A percentile compares a stretch with the other conserved stretches of the same genome.
These are phyloP conservation scores for Populus deltoides DNA, from an alignment of 345 rosid species.

Conservation along the genomic window DNA sequence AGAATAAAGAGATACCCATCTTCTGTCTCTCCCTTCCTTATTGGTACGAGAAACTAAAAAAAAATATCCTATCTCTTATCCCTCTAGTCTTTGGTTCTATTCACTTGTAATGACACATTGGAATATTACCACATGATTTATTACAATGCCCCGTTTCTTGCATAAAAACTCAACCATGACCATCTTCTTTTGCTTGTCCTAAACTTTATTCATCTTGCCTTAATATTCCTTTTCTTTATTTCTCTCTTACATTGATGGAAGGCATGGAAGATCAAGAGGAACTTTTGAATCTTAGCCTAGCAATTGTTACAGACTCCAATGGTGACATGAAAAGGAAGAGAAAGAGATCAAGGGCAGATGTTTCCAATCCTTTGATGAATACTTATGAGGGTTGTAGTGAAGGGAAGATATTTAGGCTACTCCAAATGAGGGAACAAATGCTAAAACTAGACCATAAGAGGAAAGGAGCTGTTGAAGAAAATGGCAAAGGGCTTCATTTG, in stretches of 20 bases:
- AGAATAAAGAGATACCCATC: constrained; percentile 6
- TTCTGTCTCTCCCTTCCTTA: not conserved
- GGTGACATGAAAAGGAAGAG: constrained; percentile 28
- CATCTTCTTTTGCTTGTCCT: not conserved
- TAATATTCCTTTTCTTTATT: not conserved
- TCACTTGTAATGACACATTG: constrained; percentile 31
- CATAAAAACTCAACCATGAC: constrained; percentile 22
- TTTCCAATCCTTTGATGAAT: constrained; percentile 5
- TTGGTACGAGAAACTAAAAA: not conserved
- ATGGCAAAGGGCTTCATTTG: constrained; percentile 54
- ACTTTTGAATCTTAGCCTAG: constrained; percentile 46
- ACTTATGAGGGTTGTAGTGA: constrained; percentile 32
- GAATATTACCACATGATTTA: constrained; percentile 31
- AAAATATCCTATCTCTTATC: not conserved
- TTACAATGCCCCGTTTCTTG: constrained; percentile 22
- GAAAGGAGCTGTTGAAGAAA: constrained; percentile 30
- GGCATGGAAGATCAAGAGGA: constrained; percentile 25
- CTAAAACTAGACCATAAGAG: constrained; percentile 33
- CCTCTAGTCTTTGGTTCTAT: constrained; percentile 15
- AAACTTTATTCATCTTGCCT: not conserved
- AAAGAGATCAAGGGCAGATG: constrained; percentile 29
- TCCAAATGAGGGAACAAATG: constrained; percentile 58
- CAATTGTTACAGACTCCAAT: constrained; percentile 33
- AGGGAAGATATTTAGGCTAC: constrained; percentile 45
- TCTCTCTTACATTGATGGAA: constrained; percentile 21